These are phyloP conservation scores for Termitomyces sp. DNA, from an alignment of 768 basidiomycete species.

Conservation along the genomic window DNA sequence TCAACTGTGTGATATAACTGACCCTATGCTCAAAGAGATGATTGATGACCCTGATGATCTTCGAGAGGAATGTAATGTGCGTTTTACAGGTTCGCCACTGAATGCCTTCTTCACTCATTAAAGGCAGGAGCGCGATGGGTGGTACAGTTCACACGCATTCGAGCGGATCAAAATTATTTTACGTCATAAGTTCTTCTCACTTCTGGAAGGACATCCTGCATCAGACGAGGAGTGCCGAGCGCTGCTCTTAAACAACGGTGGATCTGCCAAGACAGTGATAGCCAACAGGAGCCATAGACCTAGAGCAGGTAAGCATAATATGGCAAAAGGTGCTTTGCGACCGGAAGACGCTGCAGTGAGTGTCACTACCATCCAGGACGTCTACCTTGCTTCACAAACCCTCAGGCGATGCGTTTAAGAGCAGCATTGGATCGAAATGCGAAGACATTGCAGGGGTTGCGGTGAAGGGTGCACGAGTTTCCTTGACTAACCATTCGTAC, in stretches of 20 bases:
- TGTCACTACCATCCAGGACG: conserved; percentile 8
- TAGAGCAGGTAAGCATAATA: conserved; percentile 74
- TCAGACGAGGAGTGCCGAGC: conserved; percentile 71
- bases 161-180: conserved; percentile 83
- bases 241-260: conserved; percentile 44
- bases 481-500: background rate
- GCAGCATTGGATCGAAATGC: conserved; percentile 58
- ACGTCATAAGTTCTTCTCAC: conserved; percentile 79
- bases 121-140: conserved; percentile 78
- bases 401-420: conserved; percentile 63
- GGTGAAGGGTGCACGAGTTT: conserved; percentile 8
- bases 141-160: conserved; percentile 75
- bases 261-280: conserved; percentile 33
- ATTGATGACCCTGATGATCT: conserved; percentile 70
- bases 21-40: conserved; percentile 78
- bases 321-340: conserved; percentile 81
- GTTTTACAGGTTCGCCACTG: conserved; percentile 21
- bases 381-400: background rate
- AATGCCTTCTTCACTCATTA: background rate
- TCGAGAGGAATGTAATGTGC: conserved; percentile 69
- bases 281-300: conserved; percentile 45
- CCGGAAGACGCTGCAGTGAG: conserved; percentile 81
- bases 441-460: conserved; percentile 29
- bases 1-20: conserved; percentile 89
- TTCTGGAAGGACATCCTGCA: conserved; percentile 66